Conservation (phyloP, 257 asterid species). For the Paulownia fortunei region DNA sequence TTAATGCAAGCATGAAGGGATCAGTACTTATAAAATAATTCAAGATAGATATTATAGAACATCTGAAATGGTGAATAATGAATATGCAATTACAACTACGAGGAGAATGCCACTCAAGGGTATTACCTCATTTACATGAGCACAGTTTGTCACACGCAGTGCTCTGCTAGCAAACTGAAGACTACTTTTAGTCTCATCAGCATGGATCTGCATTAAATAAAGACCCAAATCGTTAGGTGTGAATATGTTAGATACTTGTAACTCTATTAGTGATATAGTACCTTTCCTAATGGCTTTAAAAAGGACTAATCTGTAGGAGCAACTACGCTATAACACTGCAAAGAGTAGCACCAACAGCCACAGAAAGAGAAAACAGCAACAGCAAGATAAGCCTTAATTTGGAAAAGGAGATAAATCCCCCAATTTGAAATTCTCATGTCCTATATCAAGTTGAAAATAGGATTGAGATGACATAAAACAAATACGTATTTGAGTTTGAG, state of each 20-base stretch:
- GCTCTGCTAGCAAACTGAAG: conserved; percentile 99
- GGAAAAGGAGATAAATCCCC: neutral
- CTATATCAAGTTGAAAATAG: neutral
- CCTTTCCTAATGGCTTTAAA: conserved; percentile 7
- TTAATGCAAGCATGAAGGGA: conserved; percentile 17
- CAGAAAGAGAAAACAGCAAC: conserved; percentile 4
- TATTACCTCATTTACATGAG: conserved; percentile 93
- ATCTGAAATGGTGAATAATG: conserved; percentile 13
- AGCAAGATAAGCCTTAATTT: neutral
- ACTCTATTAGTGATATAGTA: neutral
- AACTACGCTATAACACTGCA: neutral
- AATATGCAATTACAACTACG: conserved; percentile 18
- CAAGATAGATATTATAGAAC: conserved; percentile 12
- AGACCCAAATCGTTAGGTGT: neutral
- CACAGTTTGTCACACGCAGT: conserved; percentile 91
- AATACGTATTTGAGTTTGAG: neutral
- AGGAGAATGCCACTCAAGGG: conserved; percentile 28
- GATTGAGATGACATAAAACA: neutral
- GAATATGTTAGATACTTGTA: neutral
- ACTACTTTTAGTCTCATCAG: conserved; percentile 99
- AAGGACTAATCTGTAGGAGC: conserved; percentile 14
- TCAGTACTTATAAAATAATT: conserved; percentile 20
- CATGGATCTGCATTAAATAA: conserved; percentile 71
- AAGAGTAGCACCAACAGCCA: conserved; percentile 16
- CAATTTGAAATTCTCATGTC: conserved; percentile 14